Percentiles rank a stretch among this genome's conserved stretches.
Conservation (phyloP, 129 eudicot species). For the Sambucus nigra region DNA sequence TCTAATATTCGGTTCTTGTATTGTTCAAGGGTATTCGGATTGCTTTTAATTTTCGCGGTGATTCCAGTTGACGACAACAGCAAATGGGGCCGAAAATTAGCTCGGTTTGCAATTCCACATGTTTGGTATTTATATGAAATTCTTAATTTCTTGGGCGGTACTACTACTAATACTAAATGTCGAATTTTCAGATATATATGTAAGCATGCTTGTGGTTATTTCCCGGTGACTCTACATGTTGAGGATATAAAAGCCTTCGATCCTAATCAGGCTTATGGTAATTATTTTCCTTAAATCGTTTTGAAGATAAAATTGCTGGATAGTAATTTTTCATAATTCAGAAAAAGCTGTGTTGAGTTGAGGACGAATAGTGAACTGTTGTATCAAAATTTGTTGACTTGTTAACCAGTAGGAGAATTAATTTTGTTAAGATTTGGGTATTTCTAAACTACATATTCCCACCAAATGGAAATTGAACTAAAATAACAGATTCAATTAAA, state of each 20-base stretch:
- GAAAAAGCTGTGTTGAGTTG: neutral
- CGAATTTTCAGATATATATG: constrained; percentile 60
- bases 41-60: constrained; percentile 51
- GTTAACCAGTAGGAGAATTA: neutral
- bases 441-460: neutral
- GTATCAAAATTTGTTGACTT: no score
- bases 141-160: constrained; percentile 2
- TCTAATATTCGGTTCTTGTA: neutral
- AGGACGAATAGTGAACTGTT: neutral
- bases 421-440: neutral
- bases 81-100: constrained; percentile 56
- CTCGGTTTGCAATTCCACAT: constrained; percentile 37
- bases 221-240: constrained; percentile 68
- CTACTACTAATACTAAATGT: constrained; percentile 4
- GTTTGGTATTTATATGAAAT: neutral
- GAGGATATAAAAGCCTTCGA: constrained; percentile 84
- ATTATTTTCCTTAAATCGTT: neutral
- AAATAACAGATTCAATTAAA: no score
- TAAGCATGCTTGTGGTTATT: constrained; percentile 71
- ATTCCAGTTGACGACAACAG: constrained; percentile 69
- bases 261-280: constrained; percentile 82
- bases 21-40: constrained; percentile 54
- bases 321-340: neutral
- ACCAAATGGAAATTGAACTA: no score
- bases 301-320: neutral